Percentiles rank a stretch among this genome's conserved stretches.
phyloP scores from a whole-genome alignment of 2,329 filamentous ascomycete genomes.

The Alternaria sp. region DNA sequence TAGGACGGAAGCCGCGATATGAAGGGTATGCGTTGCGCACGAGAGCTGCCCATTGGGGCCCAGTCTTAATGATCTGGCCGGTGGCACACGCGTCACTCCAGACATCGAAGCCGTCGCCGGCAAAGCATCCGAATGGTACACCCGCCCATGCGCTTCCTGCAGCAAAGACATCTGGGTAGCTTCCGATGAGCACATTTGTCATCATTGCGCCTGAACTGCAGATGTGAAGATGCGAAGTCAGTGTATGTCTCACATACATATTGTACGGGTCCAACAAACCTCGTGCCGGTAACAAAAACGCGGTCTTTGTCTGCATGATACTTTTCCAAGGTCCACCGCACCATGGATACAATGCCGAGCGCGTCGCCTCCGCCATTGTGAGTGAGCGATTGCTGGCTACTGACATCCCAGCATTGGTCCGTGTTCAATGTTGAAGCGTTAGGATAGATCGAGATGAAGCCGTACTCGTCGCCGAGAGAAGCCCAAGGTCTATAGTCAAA shows the following conservation, averaged over 20 bases:
- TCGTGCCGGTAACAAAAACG: slow-evolving; percentile 47
- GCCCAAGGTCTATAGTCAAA: slow-evolving; percentile 43
- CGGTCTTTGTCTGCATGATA: slow-evolving; percentile 40
- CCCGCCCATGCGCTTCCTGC: slow-evolving; percentile 47
- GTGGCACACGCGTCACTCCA: slow-evolving; percentile 46
- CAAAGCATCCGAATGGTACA: slow-evolving; percentile 49
- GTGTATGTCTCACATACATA: background rate
- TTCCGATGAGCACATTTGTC: slow-evolving; percentile 46
- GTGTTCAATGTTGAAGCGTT: slow-evolving; percentile 35
- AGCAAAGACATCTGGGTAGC: slow-evolving; percentile 48
- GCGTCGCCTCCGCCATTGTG: slow-evolving; percentile 48
- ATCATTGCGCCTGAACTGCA: slow-evolving; percentile 48
- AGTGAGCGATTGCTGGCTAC: slow-evolving; percentile 42
- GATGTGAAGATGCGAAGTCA: background rate
- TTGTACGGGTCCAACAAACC: background rate
- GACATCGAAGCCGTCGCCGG: slow-evolving; percentile 41
- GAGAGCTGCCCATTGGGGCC: slow-evolving; percentile 41
- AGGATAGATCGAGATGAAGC: slow-evolving; percentile 49
- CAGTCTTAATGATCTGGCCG: slow-evolving; percentile 43
- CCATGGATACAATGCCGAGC: slow-evolving; percentile 45
- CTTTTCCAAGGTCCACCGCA: slow-evolving; percentile 40
- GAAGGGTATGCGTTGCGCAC: slow-evolving; percentile 43
- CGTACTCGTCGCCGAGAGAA: slow-evolving; percentile 40
- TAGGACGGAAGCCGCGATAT: slow-evolving; percentile 43
- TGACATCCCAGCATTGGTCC: slow-evolving; percentile 50